Base-by-base conservation (phyloP, 2,329 filamentous ascomycete genomes). In the Cordyceps farinosa region DNA sequence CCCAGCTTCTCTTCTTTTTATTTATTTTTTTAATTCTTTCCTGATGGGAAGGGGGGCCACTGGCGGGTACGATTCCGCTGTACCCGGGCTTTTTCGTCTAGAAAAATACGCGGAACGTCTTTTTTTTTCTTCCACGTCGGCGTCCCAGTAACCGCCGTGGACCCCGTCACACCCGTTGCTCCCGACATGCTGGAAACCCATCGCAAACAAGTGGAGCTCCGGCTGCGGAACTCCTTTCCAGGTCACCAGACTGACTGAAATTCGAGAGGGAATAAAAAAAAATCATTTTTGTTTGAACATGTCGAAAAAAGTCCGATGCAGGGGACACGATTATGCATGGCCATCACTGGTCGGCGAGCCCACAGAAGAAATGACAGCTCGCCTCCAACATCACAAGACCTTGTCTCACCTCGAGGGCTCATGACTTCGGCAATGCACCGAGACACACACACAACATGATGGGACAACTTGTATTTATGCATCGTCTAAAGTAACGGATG, bases 1-100 rank as follows among this genome's bases (percentile, higher is more conserved):
- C 45, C 56, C 44, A n/a, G 29, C 54, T 29, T 36, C 32, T 50
- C 44, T 32, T 32, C 40, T 36, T 9, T 50, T 27, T 40, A 50
- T 59, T 50, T 50, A 40, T 56, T 56, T 36, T 9, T 50, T 27
- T 40, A 50, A 50, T 50, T 50, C 54, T 56, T 56, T 5, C 22
- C n/a, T 22, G 34, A 59, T 59, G 34, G 53, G 22, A 22, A 22
- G 22, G 22, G 22, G 22, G 50, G 50, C 15, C 13, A 17, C 5
- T 27, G n/a, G 7, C n/a, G n/a, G 22, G 38, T 56, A 8, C 5
- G 38, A 13, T 45, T 44, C 53, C 40, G 32, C 54, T 6, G 30
- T 36, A 47, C 30, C 40, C 54, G 38, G 11, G n/a, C 13, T 22
- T 22, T 38, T 11, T 11, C 34, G 34, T 40, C 38, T 40, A 3